Evolutionary conservation across 2,329 filamentous ascomycete genomes (phyloP).

Genomic region (Curvularia verruculosa): DNA sequence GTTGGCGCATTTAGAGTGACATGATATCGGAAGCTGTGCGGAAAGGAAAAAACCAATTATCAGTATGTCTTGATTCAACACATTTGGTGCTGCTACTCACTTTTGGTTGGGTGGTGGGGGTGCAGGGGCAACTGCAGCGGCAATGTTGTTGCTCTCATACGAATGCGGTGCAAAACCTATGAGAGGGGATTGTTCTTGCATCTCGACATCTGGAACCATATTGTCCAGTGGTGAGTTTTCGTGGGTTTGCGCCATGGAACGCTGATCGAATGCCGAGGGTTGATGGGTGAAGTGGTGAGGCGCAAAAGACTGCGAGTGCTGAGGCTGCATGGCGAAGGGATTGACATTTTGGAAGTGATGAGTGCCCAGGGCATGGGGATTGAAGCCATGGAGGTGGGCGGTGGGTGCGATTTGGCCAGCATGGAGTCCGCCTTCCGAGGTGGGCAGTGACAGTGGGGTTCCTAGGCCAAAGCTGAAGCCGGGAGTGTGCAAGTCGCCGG

Average conservation of each 20-base stretch:
- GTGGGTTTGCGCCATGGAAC: conserved; percentile 68
- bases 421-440: conserved; percentile 69
- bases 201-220: conserved; percentile 60
- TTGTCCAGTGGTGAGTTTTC: conserved; percentile 71
- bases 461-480: conserved; percentile 74
- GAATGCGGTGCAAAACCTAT: conserved; percentile 62
- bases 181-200: conserved; percentile 67
- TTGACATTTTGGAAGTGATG: conserved; percentile 68
- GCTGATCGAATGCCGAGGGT: conserved; percentile 73
- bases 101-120: conserved; percentile 52
- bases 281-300: conserved; percentile 82
- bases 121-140: conserved; percentile 44
- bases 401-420: conserved; percentile 56
- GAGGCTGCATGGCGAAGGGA: conserved; percentile 66
- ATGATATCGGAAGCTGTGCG: conserved; percentile 79
- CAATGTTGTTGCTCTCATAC: conserved; percentile 58
- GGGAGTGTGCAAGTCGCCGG: conserved; percentile 86
- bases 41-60: too few relatives aligned
- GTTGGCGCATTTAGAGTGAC: conserved; percentile 91
- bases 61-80: too few relatives aligned
- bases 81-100: conserved; percentile 55
- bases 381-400: conserved; percentile 70
- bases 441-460: conserved; percentile 82
- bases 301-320: conserved; percentile 64
- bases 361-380: conserved; percentile 51